phyloP scores from a whole-genome alignment of 495 filamentous ascomycete species.

The Talaromyces trachyspermus region DNA sequence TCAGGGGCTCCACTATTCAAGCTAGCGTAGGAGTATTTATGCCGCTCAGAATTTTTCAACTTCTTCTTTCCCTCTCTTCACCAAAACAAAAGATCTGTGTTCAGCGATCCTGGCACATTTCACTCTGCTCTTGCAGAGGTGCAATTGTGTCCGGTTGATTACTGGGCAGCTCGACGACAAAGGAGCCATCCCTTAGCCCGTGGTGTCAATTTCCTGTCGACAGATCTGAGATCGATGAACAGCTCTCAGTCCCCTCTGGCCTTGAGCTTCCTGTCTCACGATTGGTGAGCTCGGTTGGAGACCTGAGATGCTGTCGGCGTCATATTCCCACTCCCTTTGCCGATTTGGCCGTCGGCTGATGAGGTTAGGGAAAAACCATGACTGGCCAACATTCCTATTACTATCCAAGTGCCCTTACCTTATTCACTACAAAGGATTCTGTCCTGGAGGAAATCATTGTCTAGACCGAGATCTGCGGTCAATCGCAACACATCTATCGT shows the following conservation, averaged over 20 bases:
- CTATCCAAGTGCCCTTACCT: conserved; percentile 3
- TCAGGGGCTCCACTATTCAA: conserved; percentile 1
- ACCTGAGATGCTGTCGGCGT: conserved; percentile 53
- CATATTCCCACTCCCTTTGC: conserved; percentile 84
- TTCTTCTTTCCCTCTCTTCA: conserved; percentile 18
- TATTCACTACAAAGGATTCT: neutral
- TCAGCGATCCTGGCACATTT: conserved; percentile 65
- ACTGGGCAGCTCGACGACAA: conserved; percentile 77
- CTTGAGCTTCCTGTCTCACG: conserved; percentile 61
- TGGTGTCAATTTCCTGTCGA: conserved; percentile 90
- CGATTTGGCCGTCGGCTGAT: conserved; percentile 69
- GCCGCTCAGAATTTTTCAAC: conserved; percentile 16
- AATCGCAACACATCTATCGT: neutral
- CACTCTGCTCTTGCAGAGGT: conserved; percentile 36
- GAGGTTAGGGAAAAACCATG: conserved; percentile 84
- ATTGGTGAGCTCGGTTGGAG: conserved; percentile 60
- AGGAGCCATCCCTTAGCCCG: conserved; percentile 63
- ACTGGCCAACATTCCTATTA: conserved; percentile 56
- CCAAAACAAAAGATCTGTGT: conserved; percentile 68
- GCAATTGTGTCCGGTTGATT: conserved; percentile 63
- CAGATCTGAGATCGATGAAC: conserved; percentile 76
- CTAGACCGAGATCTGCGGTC: neutral
- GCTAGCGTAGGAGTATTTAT: conserved; percentile 5
- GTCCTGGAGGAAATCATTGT: too few species aligned
- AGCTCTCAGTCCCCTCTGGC: conserved; percentile 32